A percentile compares a stretch with the other conserved stretches of the same genome.
Conservation (phyloP, 1,284 basidiomycete species). For the Cystobasidium slooffiae region DNA sequence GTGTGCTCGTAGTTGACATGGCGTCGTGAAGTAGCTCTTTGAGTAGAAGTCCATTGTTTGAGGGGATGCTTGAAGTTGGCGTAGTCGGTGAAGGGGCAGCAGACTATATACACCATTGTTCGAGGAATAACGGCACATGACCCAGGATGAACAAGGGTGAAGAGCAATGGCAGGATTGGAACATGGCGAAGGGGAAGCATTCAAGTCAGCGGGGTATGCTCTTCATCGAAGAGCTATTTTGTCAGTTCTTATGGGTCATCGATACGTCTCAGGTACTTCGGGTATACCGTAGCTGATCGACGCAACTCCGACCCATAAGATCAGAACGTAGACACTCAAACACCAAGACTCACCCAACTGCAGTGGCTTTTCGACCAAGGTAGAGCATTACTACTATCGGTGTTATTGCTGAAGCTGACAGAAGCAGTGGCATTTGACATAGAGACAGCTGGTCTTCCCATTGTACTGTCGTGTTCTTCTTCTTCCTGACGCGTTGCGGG, state of each 20-base stretch:
- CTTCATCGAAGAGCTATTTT: too few species aligned
- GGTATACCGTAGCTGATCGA: neutral
- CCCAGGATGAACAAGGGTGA: too few species aligned
- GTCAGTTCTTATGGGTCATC: too few species aligned
- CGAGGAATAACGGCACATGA: too few species aligned
- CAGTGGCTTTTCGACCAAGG: slow-evolving; percentile 19
- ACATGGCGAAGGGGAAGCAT: too few species aligned
- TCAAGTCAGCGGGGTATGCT: too few species aligned
- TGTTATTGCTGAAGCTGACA: slow-evolving; percentile 2
- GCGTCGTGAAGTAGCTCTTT: slow-evolving; percentile 16
- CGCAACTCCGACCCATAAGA: neutral
- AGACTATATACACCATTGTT: neutral
- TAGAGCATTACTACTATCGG: neutral
- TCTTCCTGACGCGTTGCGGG: neutral
- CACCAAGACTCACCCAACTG: slow-evolving; percentile 21
- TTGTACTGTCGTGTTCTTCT: neutral
- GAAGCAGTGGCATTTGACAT: neutral
- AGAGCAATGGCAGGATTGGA: too few species aligned
- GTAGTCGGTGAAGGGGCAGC: slow-evolving; percentile 12
- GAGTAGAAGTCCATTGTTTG: neutral
- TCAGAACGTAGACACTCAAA: neutral
- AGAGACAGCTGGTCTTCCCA: slow-evolving; percentile 4
- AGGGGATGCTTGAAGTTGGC: neutral
- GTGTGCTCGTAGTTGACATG: slow-evolving; percentile 7
- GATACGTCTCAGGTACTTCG: slow-evolving; percentile 6